Base-by-base conservation (phyloP, 1,284 basidiomycete genomes). In the Quambalaria eucalypti region DNA sequence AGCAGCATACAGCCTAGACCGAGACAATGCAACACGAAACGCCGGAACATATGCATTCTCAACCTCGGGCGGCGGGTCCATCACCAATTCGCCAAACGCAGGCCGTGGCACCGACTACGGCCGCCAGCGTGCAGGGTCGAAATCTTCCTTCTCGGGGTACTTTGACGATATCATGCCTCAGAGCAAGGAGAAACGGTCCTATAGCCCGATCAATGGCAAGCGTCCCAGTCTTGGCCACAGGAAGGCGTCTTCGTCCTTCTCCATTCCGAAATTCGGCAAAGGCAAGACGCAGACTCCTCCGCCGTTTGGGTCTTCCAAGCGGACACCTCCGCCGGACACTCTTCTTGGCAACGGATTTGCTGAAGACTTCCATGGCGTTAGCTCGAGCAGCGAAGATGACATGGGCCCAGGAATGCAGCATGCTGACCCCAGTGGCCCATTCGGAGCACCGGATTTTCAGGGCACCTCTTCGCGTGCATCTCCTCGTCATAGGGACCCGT, bases 71-170 rank as follows among this genome's bases (percentile, higher is more conserved):
- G 51, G 51, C 16, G 51, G 51, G 8, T 52, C 51, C 10, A 33
- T 47, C 29, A 47, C 51, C 30, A 52, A 52, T 31, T 47, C 51
- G 25, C 51, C 51, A 3, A 44, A 46, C 16, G 16, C 42, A 23
- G 16, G 42, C 21, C 12, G 25, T 3, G 42, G 42, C 7, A 23
- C 21, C 19, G 42, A 46, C 42, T 46, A 46, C 42, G 42, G 42
- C 25, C 12, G 42, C 2, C 25, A 19, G 14, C 42, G 25, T 5
- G 19, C 42, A 23, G 42, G 42, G 2, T 46, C 42, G 5, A 21
- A 26, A 14, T 21, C 21, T 14, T 12, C 42, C 5, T 8, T 33
- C 9, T 8, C 31, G 16, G 42, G 42, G 16, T 46, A 46, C 19
- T 46, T 46, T 12, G 42, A 46, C 25, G 42, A 46, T 21, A 12